Evolutionary conservation across 495 filamentous ascomycete genomes (phyloP), one percentile per base, ranked within the genome.

Genomic region (Chaetomidium leptoderma): DNA sequence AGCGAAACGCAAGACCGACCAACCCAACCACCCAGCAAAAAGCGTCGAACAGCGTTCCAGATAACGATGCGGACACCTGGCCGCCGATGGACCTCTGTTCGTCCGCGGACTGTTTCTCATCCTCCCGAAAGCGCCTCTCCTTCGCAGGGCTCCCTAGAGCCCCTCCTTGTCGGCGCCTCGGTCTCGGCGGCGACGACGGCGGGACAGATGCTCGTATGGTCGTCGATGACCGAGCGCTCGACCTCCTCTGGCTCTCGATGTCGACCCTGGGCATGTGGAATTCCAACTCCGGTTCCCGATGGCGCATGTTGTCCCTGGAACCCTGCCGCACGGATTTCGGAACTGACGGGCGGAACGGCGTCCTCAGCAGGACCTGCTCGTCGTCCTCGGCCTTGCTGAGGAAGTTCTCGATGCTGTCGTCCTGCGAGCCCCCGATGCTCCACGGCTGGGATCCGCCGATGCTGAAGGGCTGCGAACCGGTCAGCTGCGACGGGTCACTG

Each of bases 21-120:
- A 84, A 69, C 29, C 76, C 75, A 13, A 79, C 51, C 0, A 72
- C 21, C 78, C 82, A 86, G 24, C 63, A 64, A 1, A 71, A 52
- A 19, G 63, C 56, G 21, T 74, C 66, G 19, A 70, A 68, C 19
- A 71, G 8, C 23, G 67, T 60, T 23, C 53, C 65, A 10, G 66
- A 66, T 39, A 65, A 47, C 3, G 71, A 71, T 16, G 65, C 47
- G 2, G 63, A 57, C 1, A 65, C 19, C 9, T 53, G 49, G 10
- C 58, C 57, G 24, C 42, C 37, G n/a, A 26, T 6, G 11, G 10
- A 63, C 37, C 16, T 27, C 51, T 43, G 29, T 27, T 42, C 29
- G 24, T 33, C 39, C 27, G 10, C 14, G 4, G 19, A 9, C 3
- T 9, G 11, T 11, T 23, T 29, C 33, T 45, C 24, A 16, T 33